Evolutionary conservation across 2,329 filamentous ascomycete species (phyloP).

Genomic region (Clarireedia sp.): DNA sequence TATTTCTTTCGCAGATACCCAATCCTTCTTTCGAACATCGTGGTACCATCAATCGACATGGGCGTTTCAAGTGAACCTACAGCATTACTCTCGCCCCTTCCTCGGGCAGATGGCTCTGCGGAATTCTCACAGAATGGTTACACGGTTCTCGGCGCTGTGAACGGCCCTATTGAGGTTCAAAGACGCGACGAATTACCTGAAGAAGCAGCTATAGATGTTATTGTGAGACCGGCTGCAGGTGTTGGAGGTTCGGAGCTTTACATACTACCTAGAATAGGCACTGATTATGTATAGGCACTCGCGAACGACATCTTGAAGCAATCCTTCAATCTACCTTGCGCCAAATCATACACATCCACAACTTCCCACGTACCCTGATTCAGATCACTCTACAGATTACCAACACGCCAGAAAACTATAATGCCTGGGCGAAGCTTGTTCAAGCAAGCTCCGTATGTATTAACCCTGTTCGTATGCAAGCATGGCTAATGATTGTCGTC

Average conservation of each 20-base stretch:
- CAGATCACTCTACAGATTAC: constrained; percentile 76
- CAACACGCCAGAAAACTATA: constrained; percentile 59
- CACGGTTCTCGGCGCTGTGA: constrained; percentile 76
- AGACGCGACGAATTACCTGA: constrained; percentile 86
- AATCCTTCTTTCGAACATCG: neutral
- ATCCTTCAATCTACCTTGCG: constrained; percentile 64
- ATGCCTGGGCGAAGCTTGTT: constrained; percentile 50
- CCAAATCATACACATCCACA: constrained; percentile 65
- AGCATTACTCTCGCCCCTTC: constrained; percentile 46
- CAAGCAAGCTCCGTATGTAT: constrained; percentile 49
- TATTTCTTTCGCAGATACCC: neutral
- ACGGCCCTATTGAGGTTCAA: constrained; percentile 85
- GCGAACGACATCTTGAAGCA: constrained; percentile 75
- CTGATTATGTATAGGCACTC: constrained; percentile 41
- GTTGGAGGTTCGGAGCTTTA: constrained; percentile 54
- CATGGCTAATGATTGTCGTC: constrained; percentile 11
- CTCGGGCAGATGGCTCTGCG: constrained; percentile 72
- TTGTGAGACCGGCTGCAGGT: constrained; percentile 77
- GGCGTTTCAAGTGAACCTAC: constrained; percentile 39
- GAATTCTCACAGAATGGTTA: constrained; percentile 70
- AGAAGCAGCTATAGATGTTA: constrained; percentile 83
- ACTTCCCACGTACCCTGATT: constrained; percentile 69
- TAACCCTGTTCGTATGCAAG: constrained; percentile 8
- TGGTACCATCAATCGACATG: constrained; percentile 18
- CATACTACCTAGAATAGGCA: neutral